phyloP scores from a whole-genome alignment of 2,329 filamentous ascomycete species.

The Calonectria ilicicola region DNA sequence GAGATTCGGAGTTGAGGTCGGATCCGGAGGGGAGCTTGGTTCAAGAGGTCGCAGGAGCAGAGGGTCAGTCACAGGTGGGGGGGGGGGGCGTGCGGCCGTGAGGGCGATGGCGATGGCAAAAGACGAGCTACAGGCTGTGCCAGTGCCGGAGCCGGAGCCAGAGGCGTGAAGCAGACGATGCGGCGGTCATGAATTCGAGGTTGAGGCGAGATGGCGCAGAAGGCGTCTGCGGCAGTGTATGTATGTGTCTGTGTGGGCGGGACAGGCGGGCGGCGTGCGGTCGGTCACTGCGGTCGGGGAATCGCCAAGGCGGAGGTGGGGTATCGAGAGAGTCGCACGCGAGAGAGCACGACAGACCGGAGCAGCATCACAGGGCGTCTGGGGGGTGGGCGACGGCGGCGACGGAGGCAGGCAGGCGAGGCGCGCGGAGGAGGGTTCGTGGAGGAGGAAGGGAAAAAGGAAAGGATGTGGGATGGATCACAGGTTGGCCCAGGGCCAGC shows the following conservation, averaged over 20 bases:
- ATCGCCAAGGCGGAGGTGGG: slow-evolving; percentile 40
- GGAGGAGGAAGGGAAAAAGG: slow-evolving; percentile 11
- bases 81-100: slow-evolving; percentile 29
- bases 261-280: slow-evolving; percentile 24
- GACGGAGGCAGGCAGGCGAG: neutral
- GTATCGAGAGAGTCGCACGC: slow-evolving; percentile 28
- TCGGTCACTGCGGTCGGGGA: slow-evolving; percentile 25
- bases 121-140: slow-evolving; percentile 22
- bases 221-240: slow-evolving; percentile 10
- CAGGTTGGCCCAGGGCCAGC: slow-evolving; percentile 19
- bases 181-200: slow-evolving; percentile 41
- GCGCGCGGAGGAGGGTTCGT: slow-evolving; percentile 5
- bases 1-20: slow-evolving; percentile 15
- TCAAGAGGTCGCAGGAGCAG: slow-evolving; percentile 22
- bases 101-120: slow-evolving; percentile 26
- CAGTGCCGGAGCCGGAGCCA: slow-evolving; percentile 34
- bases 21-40: slow-evolving; percentile 9
- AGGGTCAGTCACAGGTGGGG: slow-evolving; percentile 30
- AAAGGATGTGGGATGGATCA: slow-evolving; percentile 28
- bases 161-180: slow-evolving; percentile 34
- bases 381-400: neutral
- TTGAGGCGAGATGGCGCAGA: slow-evolving; percentile 22
- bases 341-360: slow-evolving; percentile 22
- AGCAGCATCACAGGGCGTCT: slow-evolving; percentile 22
- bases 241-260: slow-evolving; percentile 16